Percentiles rank a stretch among this genome's conserved stretches.
phyloP scores from a whole-genome alignment of 768 basidiomycete genomes.

The Hypsizygus marmoreus region DNA sequence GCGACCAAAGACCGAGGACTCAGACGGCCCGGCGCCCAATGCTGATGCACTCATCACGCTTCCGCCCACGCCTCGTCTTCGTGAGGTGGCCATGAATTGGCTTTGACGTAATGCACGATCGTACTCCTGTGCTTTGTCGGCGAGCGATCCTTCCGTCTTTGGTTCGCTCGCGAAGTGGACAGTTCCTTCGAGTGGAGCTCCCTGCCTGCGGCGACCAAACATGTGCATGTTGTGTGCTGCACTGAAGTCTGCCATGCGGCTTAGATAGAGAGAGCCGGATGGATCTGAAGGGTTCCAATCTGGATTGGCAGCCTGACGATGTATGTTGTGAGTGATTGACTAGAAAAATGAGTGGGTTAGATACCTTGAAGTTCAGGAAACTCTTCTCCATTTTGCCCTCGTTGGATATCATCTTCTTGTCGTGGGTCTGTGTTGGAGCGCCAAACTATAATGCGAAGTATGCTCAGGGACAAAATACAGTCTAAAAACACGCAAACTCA shows the following conservation, averaged over 20 bases:
- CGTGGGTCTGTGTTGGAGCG: slow-evolving; percentile 68
- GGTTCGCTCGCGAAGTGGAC: slow-evolving; percentile 37
- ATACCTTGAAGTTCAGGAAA: slow-evolving; percentile 88
- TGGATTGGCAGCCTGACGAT: slow-evolving; percentile 78
- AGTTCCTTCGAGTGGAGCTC: slow-evolving; percentile 21
- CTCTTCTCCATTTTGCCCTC: slow-evolving; percentile 99
- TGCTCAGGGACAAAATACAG: not conserved
- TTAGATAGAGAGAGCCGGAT: slow-evolving; percentile 87
- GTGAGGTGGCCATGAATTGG: slow-evolving; percentile 52
- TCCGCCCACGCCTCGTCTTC: slow-evolving; percentile 46
- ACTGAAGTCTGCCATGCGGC: slow-evolving; percentile 74
- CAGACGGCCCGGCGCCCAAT: slow-evolving; percentile 37
- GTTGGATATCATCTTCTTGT: slow-evolving; percentile 79
- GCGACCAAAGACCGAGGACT: slow-evolving; percentile 51
- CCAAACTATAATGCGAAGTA: slow-evolving; percentile 59
- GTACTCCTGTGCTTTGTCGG: slow-evolving; percentile 69
- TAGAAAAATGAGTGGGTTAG: slow-evolving; percentile 1
- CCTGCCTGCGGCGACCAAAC: slow-evolving; percentile 30
- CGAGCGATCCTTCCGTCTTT: slow-evolving; percentile 35
- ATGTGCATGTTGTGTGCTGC: slow-evolving; percentile 45
- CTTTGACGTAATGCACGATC: slow-evolving; percentile 76
- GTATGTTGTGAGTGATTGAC: slow-evolving; percentile 1
- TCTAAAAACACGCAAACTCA: slow-evolving; percentile 29
- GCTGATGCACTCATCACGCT: slow-evolving; percentile 53
- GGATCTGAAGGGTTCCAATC: slow-evolving; percentile 95